phyloP scores from a whole-genome alignment of 169 alveolate species.

The Plasmodium knowlesi region DNA sequence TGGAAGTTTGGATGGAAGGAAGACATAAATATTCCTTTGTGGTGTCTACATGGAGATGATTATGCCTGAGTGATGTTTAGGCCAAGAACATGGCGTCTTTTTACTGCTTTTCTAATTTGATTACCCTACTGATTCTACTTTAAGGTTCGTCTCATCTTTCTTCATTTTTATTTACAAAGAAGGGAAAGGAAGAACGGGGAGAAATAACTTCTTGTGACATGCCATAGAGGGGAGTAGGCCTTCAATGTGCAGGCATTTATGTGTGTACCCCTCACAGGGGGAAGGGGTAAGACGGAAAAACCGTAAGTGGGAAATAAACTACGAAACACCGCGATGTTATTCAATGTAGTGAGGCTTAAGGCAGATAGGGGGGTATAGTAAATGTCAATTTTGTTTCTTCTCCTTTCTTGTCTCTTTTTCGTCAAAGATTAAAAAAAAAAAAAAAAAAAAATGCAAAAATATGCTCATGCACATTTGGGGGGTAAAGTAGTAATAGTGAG shows the following conservation, averaged over 20 bases:
- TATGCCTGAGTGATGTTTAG: neutral
- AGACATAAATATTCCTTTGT: neutral
- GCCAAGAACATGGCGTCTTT: neutral
- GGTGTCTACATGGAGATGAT: neutral
- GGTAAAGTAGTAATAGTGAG: neutral
- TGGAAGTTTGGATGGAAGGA: neutral
- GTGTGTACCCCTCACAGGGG: neutral
- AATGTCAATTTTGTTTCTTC: neutral
- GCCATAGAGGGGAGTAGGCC: neutral
- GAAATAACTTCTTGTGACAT: neutral
- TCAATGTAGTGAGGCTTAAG: neutral
- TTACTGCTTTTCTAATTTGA: neutral
- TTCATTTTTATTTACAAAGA: slow-evolving; percentile 11
- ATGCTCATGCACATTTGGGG: slow-evolving; percentile 6
- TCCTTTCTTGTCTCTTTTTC: slow-evolving; percentile 1
- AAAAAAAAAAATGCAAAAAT: neutral
- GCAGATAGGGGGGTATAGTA: neutral
- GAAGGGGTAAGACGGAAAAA: neutral
- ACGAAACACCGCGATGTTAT: neutral
- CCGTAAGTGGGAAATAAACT: neutral
- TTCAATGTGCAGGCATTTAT: neutral
- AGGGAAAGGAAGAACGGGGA: neutral
- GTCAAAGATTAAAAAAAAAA: slow-evolving; percentile 7
- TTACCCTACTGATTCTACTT: slow-evolving; percentile 59
- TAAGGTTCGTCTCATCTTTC: slow-evolving; percentile 7